Evolutionary conservation across 345 rosid species (phyloP).

Genomic region (Litchi chinensis): DNA sequence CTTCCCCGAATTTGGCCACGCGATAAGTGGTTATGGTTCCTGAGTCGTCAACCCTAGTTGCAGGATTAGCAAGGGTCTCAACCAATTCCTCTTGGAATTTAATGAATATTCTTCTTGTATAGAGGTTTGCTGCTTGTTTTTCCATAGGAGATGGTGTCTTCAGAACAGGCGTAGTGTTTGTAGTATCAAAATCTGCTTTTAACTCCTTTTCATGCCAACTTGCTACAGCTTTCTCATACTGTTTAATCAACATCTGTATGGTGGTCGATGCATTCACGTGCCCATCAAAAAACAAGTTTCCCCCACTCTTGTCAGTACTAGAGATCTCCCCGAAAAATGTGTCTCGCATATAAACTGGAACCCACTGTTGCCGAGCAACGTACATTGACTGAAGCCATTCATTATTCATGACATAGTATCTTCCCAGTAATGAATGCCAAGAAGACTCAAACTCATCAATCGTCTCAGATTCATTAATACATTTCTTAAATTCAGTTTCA

Average conservation of each 20-base stretch:
- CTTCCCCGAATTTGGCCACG: slow-evolving; percentile 74
- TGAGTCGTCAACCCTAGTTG: slow-evolving; percentile 57
- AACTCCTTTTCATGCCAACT: slow-evolving; percentile 74
- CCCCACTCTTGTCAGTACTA: slow-evolving; percentile 37
- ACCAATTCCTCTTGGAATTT: slow-evolving; percentile 83
- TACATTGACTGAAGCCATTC: slow-evolving; percentile 71
- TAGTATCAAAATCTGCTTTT: slow-evolving; percentile 73
- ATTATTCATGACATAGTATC: slow-evolving; percentile 56
- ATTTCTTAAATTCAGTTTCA: slow-evolving; percentile 63
- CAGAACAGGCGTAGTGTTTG: slow-evolving; percentile 50
- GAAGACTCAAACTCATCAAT: slow-evolving; percentile 64
- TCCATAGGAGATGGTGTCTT: slow-evolving; percentile 86
- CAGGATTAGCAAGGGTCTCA: slow-evolving; percentile 72
- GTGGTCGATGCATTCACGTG: slow-evolving; percentile 64
- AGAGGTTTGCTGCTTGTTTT: slow-evolving; percentile 72
- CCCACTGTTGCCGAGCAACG: slow-evolving; percentile 73
- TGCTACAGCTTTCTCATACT: slow-evolving; percentile 67
- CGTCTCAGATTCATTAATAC: slow-evolving; percentile 53
- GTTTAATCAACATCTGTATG: slow-evolving; percentile 49
- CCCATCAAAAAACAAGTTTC: slow-evolving; percentile 59
- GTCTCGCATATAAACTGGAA: slow-evolving; percentile 61
- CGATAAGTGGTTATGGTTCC: slow-evolving; percentile 56
- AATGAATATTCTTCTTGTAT: slow-evolving; percentile 61
- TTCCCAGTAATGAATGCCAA: slow-evolving; percentile 56
- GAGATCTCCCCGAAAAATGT: slow-evolving; percentile 66